Conservation (phyloP, 2,329 filamentous ascomycete genomes). For the Emmonsia crescens region DNA sequence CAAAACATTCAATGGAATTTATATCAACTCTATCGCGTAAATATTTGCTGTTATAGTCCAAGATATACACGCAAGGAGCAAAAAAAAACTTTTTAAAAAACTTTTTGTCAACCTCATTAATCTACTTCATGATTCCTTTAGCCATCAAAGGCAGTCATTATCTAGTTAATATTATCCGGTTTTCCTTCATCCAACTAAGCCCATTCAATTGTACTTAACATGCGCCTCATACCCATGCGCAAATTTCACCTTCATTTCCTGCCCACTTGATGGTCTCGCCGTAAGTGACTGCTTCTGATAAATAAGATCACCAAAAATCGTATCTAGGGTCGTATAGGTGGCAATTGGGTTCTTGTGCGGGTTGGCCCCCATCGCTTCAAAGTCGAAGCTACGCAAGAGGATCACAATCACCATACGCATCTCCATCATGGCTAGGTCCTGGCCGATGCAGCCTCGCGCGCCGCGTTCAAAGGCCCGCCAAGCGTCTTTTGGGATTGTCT, state of each 20-base stretch:
- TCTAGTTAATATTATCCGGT: not conserved
- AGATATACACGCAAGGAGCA: not conserved
- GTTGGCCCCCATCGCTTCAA: slow-evolving; percentile 10
- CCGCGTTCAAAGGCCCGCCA: slow-evolving; percentile 42
- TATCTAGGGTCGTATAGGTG: not conserved
- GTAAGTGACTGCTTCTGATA: slow-evolving; percentile 5
- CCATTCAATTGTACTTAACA: not conserved
- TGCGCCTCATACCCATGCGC: not conserved
- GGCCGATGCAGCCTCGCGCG: slow-evolving; percentile 40
- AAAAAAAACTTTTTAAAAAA: not conserved
- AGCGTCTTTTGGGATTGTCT: slow-evolving; percentile 26
- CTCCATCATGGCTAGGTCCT: slow-evolving; percentile 40
- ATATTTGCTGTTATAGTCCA: not conserved
- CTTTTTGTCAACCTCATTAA: not conserved
- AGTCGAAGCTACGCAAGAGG: slow-evolving; percentile 16
- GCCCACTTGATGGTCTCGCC: not conserved
- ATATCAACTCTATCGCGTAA: not conserved
- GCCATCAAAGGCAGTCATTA: too few species aligned
- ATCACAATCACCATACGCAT: slow-evolving; percentile 19
- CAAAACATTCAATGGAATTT: not conserved
- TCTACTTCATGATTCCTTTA: not conserved
- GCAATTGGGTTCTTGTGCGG: slow-evolving; percentile 4
- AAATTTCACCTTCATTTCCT: slow-evolving; percentile 5
- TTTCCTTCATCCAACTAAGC: not conserved
- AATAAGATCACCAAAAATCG: not conserved